phyloP scores from a whole-genome alignment of 192 early-diverging fungal species.

The Podila verticillata region DNA sequence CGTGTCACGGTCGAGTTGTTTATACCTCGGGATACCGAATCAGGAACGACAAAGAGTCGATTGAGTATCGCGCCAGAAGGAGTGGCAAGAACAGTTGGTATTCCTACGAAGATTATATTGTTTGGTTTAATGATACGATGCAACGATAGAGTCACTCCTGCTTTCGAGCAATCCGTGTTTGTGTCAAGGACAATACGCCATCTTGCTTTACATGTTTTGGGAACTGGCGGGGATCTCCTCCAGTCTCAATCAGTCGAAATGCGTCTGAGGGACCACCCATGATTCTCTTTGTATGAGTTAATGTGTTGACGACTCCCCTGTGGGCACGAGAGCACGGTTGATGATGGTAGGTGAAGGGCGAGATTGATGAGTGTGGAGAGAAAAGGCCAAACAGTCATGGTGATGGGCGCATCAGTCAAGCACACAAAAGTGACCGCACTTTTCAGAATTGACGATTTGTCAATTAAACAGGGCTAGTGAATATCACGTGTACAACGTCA shows the following conservation, averaged over 20 bases:
- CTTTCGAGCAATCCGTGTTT: no score
- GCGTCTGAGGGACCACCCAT: constrained; percentile 26
- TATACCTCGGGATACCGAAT: constrained; percentile 32
- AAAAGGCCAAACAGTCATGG: no score
- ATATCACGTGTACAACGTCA: no score
- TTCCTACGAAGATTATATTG: constrained; percentile 12
- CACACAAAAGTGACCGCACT: no score
- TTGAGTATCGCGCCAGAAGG: constrained; percentile 15
- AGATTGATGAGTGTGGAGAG: no score
- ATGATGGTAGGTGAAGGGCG: no score
- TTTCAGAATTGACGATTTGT: no score
- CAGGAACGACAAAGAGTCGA: constrained; percentile 24
- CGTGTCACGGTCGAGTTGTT: background rate
- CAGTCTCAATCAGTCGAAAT: constrained; percentile 40
- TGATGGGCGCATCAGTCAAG: no score
- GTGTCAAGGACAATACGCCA: background rate
- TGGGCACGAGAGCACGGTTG: no score
- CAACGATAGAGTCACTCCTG: background rate
- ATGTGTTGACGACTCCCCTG: no score
- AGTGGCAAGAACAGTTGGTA: constrained; percentile 29
- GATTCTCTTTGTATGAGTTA: background rate
- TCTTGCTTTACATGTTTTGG: constrained; percentile 14
- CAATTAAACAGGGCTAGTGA: no score
- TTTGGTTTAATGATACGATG: background rate
- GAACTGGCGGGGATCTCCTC: constrained; percentile 34